Percentiles rank a stretch among this genome's conserved stretches.
Conservation (phyloP, 176 grass and related monocot species). For the Chloris gayana region DNA sequence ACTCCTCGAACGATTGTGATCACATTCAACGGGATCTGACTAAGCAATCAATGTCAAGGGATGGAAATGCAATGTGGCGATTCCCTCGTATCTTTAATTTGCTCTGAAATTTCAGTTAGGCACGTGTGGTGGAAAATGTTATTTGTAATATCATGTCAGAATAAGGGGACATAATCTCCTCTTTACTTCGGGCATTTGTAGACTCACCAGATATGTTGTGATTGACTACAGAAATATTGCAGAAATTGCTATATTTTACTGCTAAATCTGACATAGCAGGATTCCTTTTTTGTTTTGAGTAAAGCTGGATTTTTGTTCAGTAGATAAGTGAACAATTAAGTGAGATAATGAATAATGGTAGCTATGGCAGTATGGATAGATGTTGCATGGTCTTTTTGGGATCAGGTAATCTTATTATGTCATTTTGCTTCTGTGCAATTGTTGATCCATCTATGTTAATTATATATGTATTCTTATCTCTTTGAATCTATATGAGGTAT, state of each 20-base stretch:
- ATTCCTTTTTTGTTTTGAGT: too few relatives aligned
- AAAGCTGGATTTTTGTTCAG: not conserved
- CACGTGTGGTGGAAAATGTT: conserved; percentile 14
- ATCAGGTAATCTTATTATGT: not conserved
- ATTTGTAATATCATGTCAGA: conserved; percentile 22
- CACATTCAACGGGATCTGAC: conserved; percentile 75
- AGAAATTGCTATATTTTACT: not conserved
- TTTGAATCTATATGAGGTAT: not conserved
- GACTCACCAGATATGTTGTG: not conserved
- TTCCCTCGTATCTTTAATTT: not conserved
- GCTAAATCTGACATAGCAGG: not conserved
- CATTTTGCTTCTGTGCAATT: not conserved
- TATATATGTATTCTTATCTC: not conserved
- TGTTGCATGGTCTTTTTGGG: not conserved
- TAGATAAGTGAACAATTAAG: not conserved
- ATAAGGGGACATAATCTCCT: not conserved
- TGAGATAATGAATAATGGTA: not conserved
- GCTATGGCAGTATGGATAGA: not conserved
- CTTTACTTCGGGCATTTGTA: not conserved
- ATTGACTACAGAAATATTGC: not conserved
- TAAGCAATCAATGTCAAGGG: not conserved
- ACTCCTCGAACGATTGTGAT: conserved; percentile 83
- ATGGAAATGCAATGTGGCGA: not conserved
- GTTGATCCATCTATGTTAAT: not conserved
- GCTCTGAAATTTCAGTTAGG: not conserved